These are phyloP conservation scores for Coemansia sp. DNA, from an alignment of 192 early-diverging fungal genomes.

Conservation along the genomic window DNA sequence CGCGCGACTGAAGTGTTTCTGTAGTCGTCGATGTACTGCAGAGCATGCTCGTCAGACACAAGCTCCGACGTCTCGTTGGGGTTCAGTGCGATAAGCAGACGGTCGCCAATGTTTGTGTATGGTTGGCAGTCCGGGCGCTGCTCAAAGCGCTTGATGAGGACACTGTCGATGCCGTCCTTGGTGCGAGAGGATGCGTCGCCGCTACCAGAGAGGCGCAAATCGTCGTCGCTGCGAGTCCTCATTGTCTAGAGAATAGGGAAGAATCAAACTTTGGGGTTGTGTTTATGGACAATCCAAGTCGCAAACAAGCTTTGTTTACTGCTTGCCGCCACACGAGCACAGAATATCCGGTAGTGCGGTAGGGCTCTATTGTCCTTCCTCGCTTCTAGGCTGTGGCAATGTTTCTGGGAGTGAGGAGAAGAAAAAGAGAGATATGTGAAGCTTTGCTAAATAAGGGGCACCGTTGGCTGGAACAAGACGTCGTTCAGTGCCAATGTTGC, in stretches of 20 bases:
- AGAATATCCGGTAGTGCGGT: not conserved
- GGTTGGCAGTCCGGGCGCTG: constrained; percentile 44
- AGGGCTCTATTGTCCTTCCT: not conserved
- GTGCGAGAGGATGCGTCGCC: constrained; percentile 17
- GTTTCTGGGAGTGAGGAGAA: not conserved
- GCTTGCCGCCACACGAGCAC: not conserved
- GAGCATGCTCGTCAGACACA: constrained; percentile 59
- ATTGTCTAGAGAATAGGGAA: constrained; percentile 11
- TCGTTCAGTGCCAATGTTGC: not conserved
- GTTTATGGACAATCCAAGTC: constrained; percentile 1
- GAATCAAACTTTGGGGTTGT: too few species aligned
- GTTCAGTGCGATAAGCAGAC: constrained; percentile 71
- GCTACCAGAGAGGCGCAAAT: constrained; percentile 37
- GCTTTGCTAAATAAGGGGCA: too few species aligned
- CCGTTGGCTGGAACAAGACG: too few species aligned
- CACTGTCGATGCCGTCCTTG: constrained; percentile 27
- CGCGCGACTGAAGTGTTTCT: constrained; percentile 58
- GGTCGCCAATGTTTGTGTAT: constrained; percentile 70
- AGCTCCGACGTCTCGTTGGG: constrained; percentile 59
- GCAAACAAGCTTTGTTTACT: not conserved
- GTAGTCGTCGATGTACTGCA: constrained; percentile 74
- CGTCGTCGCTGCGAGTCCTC: constrained; percentile 56
- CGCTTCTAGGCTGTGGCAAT: not conserved
- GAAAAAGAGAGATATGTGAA: not conserved
- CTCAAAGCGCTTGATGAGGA: constrained; percentile 48